Evolutionary conservation across 129 eudicot genomes (phyloP).

Genomic region (Glebionis coronaria): DNA sequence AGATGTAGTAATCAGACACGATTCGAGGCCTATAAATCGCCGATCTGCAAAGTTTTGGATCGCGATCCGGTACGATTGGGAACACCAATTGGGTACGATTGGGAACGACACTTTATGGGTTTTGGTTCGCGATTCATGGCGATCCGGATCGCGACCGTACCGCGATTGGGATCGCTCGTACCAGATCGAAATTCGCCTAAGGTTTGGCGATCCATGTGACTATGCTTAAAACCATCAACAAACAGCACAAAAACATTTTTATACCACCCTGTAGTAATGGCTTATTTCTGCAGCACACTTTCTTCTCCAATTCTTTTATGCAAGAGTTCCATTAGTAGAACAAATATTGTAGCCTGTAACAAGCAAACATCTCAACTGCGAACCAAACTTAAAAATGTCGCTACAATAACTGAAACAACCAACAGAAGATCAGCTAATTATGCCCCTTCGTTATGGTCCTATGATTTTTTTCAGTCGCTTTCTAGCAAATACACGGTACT

Average conservation of each 20-base stretch:
- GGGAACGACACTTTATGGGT: too few species aligned
- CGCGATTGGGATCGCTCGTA: too few species aligned
- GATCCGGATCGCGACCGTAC: too few species aligned
- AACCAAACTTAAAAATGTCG: neutral
- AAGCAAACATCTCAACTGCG: neutral
- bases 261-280: constrained; percentile 9
- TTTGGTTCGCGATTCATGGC: too few species aligned
- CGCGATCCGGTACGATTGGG: too few species aligned
- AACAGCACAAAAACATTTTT: neutral
- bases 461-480: constrained; percentile 13
- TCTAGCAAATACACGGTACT: constrained; percentile 14
- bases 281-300: constrained; percentile 8
- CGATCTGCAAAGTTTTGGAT: too few species aligned
- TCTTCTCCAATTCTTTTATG: neutral
- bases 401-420: neutral
- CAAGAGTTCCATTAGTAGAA: neutral
- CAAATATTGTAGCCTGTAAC: neutral
- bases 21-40: too few species aligned
- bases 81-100: too few species aligned
- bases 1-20: too few species aligned
- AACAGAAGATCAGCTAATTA: constrained; percentile 20
- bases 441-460: constrained; percentile 16
- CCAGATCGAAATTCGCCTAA: too few species aligned
- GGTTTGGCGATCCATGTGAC: too few species aligned
- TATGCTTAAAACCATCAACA: too few species aligned